Base-by-base conservation (phyloP, 148 eudicot species). In the Camellia japonica region DNA sequence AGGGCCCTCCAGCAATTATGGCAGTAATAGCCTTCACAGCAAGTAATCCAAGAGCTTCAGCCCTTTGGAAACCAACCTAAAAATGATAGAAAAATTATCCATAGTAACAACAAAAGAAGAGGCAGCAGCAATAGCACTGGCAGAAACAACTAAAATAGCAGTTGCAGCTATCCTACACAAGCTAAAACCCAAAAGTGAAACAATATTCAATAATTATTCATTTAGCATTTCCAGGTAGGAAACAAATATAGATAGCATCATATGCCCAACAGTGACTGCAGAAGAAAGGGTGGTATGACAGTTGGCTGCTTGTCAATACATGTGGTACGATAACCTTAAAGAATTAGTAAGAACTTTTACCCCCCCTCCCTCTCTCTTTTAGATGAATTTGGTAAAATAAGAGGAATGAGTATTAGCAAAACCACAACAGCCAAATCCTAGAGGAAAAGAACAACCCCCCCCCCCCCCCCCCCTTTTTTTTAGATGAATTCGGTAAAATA, bases 1-100 rank as follows among this genome's bases (percentile, higher is more conserved):
- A 86, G 83, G 98, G 98, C 78, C 99, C 99, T 80, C 99, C 99
- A 74, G 98, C 99, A 85, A 96, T 91, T 44, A 96, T 96, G 81
- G 95, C 98, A 70, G 94, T 59, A 84, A 96, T 96, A 80, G 99
- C 99, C 94, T 96, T 96, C 52, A 96, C 89, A 87, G 94, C 99
- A 83, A 98, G 98, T 85, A 90, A 76, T 76, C 99, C 99, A 71
- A 96, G 92, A 83, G 99, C 98, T 88, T 96, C 99, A 64, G 97
- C 98, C 82, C 94, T 96, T 75, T 91, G 97, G 79, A 96, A 90
- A 68, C 99, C 99, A 83, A 94, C 84, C 99, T 96, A 88, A 87
- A 83, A 55, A 43, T 0, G 60, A 11, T 60, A 67, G 47, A 74
- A 30, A 82, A 13, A 67, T 75, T 60, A 68, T 30, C 43, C n/a